Evolutionary conservation across 805 yeast genomes (phyloP).

Genomic region (Candida khao-thaluensis): DNA sequence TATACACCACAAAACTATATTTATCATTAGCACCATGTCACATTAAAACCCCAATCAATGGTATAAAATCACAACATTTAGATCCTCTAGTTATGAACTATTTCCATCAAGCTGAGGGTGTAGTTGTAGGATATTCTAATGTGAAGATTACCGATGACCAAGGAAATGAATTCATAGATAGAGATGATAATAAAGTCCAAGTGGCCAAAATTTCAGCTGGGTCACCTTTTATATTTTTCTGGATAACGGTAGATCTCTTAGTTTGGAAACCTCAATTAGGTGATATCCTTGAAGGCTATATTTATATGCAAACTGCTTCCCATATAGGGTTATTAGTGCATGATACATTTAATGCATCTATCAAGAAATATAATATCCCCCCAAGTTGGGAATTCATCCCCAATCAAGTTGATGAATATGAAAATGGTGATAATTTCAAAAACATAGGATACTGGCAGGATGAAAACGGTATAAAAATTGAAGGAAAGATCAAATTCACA

Average conservation of each 20-base stretch:
- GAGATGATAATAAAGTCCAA: constrained; percentile 40
- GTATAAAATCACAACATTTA: constrained; percentile 82
- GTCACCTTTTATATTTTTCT: constrained; percentile 83
- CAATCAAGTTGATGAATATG: constrained; percentile 56
- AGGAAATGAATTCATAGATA: constrained; percentile 14
- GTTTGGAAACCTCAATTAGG: constrained; percentile 92
- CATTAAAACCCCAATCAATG: constrained; percentile 65
- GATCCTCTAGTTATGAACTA: constrained; percentile 88
- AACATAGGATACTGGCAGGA: constrained; percentile 90
- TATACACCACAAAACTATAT: constrained; percentile 60
- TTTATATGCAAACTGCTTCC: constrained; percentile 90
- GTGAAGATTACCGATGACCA: constrained; percentile 49
- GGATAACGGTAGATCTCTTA: constrained; percentile 80
- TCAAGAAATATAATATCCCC: constrained; percentile 85
- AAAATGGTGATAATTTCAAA: constrained; percentile 33
- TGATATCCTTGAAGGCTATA: constrained; percentile 80
- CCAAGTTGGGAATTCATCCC: constrained; percentile 81
- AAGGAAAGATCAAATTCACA: constrained; percentile 77
- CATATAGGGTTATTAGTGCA: constrained; percentile 89
- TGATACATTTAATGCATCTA: constrained; percentile 93
- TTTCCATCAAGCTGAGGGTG: constrained; percentile 70
- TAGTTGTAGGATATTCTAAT: constrained; percentile 76
- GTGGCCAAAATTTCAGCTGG: constrained; percentile 72
- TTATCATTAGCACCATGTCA: constrained; percentile 87
- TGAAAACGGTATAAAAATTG: constrained; percentile 67